These are phyloP conservation scores for Eruca vesicaria DNA, from an alignment of 441 rosid species.

Conservation along the genomic window DNA sequence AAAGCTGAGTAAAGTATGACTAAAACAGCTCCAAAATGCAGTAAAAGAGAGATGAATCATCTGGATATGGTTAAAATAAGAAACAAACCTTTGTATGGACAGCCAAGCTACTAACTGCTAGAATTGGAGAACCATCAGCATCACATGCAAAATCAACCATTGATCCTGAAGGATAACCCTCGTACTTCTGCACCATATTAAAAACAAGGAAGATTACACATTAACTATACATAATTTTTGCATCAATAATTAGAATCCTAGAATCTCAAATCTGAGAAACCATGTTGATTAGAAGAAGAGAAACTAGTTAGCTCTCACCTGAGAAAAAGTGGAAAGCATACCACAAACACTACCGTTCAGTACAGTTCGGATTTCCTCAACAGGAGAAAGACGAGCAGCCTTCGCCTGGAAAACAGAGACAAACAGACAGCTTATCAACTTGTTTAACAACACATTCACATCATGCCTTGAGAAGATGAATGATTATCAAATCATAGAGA, in stretches of 20 bases:
- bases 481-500: neutral
- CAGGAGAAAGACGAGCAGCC: conserved; percentile 81
- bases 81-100: conserved; percentile 71
- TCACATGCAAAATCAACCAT: conserved; percentile 93
- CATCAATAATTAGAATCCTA: conserved; percentile 6
- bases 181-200: conserved; percentile 43
- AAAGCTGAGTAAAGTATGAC: neutral
- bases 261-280: neutral
- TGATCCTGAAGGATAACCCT: conserved; percentile 85
- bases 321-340: conserved; percentile 80
- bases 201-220: too few relatives aligned
- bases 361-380: conserved; percentile 71
- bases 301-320: conserved; percentile 49
- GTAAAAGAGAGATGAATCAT: neutral
- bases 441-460: neutral
- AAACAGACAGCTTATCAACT: neutral
- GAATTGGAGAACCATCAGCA: conserved; percentile 75
- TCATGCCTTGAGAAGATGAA: neutral
- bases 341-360: conserved; percentile 62
- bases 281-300: neutral
- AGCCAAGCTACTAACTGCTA: conserved; percentile 85
- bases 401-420: conserved; percentile 50
- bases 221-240: neutral
- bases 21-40: conserved; percentile 1
- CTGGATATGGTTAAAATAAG: neutral